Evolutionary conservation across 768 basidiomycete genomes (phyloP).

Genomic region (Pleurotus tuber-regium): DNA sequence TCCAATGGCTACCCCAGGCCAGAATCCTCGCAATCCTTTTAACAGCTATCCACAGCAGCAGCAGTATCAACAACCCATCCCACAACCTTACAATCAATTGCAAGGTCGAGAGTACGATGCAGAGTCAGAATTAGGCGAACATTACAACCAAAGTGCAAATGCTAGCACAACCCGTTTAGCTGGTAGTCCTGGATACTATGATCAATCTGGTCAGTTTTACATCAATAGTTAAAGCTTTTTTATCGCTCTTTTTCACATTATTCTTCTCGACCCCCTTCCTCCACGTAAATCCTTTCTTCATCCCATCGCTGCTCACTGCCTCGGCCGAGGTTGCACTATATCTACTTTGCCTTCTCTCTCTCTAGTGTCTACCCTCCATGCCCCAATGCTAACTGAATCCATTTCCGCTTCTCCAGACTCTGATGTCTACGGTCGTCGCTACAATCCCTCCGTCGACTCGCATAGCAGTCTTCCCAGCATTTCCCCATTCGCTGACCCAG

Average conservation of each 20-base stretch:
- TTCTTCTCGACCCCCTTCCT: constrained; percentile 1
- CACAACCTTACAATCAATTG: constrained; percentile 16
- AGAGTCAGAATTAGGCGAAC: constrained; percentile 34
- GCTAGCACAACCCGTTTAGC: constrained; percentile 35
- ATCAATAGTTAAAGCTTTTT: constrained; percentile 9
- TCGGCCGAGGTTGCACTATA: constrained; percentile 24
- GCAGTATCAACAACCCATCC: constrained; percentile 6
- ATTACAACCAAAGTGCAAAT: constrained; percentile 21
- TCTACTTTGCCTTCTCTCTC: constrained; percentile 9
- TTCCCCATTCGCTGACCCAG: constrained; percentile 59
- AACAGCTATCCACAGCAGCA: constrained; percentile 14
- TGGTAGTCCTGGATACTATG: constrained; percentile 23
- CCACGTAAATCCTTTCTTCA: constrained; percentile 19
- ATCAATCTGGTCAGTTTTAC: constrained; percentile 21
- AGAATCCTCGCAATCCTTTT: constrained; percentile 15
- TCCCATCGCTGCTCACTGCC: no score
- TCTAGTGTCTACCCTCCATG: constrained; percentile 5
- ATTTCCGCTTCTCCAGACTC: constrained; percentile 28
- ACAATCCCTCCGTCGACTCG: constrained; percentile 58
- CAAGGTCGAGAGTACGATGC: constrained; percentile 37
- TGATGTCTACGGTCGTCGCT: constrained; percentile 39
- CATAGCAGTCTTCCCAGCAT: constrained; percentile 57
- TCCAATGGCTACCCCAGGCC: constrained; percentile 20
- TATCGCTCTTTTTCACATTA: constrained; percentile 7
- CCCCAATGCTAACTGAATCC: constrained; percentile 4